Evolutionary conservation across 129 eudicot species (phyloP), one percentile per base, ranked within the genome.

Genomic region (Centrapalus pauciflorus): DNA sequence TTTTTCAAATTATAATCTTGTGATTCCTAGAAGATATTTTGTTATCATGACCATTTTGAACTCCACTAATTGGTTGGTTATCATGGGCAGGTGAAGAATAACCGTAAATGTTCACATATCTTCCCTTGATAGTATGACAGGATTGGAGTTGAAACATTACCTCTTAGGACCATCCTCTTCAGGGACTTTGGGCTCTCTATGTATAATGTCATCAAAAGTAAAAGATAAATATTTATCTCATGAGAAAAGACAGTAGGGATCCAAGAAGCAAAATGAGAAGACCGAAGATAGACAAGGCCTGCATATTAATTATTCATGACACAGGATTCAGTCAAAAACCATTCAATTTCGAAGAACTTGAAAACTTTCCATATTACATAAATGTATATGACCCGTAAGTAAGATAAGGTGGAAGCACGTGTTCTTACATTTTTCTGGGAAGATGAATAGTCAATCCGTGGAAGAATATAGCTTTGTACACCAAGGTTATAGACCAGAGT

Each of bases 401-500:
- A 19, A 57, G 20, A 52, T 17, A 64, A 41, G 4, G 16, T 7
- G 10, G 9, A 46, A 51, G 60, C 26, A 21, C 2, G 0, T 0
- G 7, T 67, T 20, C 95, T 77, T 79, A 90, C 97, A 32, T 75
- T 80, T 70, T 59, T 75, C 69, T 33, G 58, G 35, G 95, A 83
- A 84, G 86, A 78, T 2, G 96, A 83, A 64, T 84, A 87, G 45
- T 88, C 86, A 55, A 92, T 83, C 10, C 71, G 72, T 0, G 98
- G 84, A 75, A 77, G 79, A 60, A 75, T 34, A 69, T 55, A 78
- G 6, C 93, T 88, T 55, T 82, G 86, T 33, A 80, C 70, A 9
- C 99, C 99, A 62, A 94, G 83, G 65, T 79, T 81, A 79, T 94
- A 94, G 41, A 94, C 99, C 26, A 90, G 82, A 46, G 71, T 78